Evolutionary conservation across 73 alveolate species (phyloP).

Genomic region (Urostyla sp.): DNA sequence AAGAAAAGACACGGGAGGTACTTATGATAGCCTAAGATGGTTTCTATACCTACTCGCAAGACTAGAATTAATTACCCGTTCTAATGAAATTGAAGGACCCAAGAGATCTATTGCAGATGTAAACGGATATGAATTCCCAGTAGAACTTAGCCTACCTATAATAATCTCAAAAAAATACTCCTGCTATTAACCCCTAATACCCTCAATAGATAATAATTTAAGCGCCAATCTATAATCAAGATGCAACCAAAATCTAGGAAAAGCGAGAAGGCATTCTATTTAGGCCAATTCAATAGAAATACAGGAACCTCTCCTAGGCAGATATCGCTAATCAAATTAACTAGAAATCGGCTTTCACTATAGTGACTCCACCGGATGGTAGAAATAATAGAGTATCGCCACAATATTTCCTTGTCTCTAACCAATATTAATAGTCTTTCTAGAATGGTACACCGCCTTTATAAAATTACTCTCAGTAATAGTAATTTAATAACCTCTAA

Average conservation of each 20-base stretch:
- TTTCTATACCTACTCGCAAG: slow-evolving; percentile 11
- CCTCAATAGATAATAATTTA: neutral
- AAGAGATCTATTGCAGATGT: slow-evolving; percentile 8
- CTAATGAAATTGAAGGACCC: slow-evolving; percentile 12
- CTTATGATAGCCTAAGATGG: slow-evolving; percentile 37
- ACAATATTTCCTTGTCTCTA: neutral
- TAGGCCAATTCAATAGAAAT: slow-evolving; percentile 35
- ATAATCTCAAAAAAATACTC: slow-evolving; percentile 14
- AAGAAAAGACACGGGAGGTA: slow-evolving; percentile 32
- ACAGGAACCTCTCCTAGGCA: neutral
- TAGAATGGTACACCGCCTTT: slow-evolving; percentile 28
- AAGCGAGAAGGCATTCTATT: no score
- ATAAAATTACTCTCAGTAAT: neutral
- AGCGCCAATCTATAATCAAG: neutral
- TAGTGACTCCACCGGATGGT: slow-evolving; percentile 18
- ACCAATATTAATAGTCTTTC: slow-evolving; percentile 11
- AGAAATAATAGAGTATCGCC: slow-evolving; percentile 28
- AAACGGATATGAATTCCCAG: no score
- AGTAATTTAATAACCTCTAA: no score
- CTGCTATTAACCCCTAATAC: neutral
- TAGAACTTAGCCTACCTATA: no score
- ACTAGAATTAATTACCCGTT: neutral
- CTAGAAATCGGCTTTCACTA: slow-evolving; percentile 21
- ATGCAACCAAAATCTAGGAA: slow-evolving; percentile 19
- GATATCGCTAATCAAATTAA: neutral